phyloP scores from a whole-genome alignment of 805 yeast genomes.

The Candida rishiriensis region DNA sequence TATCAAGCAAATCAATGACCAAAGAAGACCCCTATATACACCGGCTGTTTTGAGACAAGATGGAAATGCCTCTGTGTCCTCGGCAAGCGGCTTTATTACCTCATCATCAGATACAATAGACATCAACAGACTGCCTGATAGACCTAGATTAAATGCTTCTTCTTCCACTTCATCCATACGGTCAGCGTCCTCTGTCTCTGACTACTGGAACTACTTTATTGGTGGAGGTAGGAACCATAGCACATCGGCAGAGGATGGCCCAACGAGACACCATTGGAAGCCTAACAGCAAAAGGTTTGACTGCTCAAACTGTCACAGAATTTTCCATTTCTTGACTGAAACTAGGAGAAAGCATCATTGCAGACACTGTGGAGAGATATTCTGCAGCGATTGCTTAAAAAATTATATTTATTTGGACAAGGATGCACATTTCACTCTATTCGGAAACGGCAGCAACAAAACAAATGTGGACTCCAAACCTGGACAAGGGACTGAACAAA shows the following conservation, averaged over 20 bases:
- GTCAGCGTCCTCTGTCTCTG: conserved; percentile 22
- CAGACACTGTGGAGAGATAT: conserved; percentile 37
- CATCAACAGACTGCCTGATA: conserved; percentile 12
- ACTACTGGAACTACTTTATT: conserved; percentile 24
- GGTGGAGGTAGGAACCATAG: conserved; percentile 4
- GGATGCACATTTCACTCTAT: conserved; percentile 32
- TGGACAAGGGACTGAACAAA: conserved; percentile 23
- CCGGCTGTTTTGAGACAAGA: conserved; percentile 77
- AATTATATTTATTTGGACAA: conserved; percentile 32
- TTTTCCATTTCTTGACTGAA: conserved; percentile 74
- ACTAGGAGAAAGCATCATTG: conserved; percentile 42
- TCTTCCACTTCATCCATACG: conserved; percentile 22
- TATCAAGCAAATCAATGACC: conserved; percentile 70
- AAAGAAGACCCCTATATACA: conserved; percentile 79
- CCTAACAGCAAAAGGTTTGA: conserved; percentile 60
- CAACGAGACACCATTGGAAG: conserved; percentile 66
- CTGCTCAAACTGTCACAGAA: conserved; percentile 65
- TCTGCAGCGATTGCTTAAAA: conserved; percentile 34
- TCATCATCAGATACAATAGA: conserved; percentile 10
- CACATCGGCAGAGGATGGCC: conserved; percentile 25
- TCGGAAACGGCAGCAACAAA: conserved; percentile 22
- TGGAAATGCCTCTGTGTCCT: conserved; percentile 5
- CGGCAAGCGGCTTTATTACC: conserved; percentile 3
- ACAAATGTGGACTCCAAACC: conserved; percentile 31
- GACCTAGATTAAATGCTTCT: conserved; percentile 15